Conservation (phyloP, 768 basidiomycete species). For the Xerocomus brunneocitrinus region DNA sequence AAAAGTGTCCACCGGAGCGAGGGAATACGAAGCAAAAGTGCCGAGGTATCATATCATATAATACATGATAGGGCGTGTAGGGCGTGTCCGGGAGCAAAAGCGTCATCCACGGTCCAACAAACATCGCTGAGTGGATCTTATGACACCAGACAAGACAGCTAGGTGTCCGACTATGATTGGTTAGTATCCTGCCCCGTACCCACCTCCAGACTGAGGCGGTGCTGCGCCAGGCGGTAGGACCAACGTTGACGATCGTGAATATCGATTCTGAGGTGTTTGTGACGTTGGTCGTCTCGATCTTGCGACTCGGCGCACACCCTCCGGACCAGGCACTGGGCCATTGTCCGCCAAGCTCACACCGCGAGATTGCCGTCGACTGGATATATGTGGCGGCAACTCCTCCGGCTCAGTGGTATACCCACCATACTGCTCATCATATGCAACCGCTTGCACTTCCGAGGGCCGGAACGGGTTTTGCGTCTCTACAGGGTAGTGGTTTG, state of each 20-base stretch:
- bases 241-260: conserved; percentile 58
- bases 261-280: conserved; percentile 62
- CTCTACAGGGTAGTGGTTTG: conserved; percentile 42
- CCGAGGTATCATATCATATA: conserved; percentile 8
- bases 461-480: conserved; percentile 56
- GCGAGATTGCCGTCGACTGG: conserved; percentile 33
- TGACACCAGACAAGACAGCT: neutral
- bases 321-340: conserved; percentile 76
- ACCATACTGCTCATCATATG: conserved; percentile 36
- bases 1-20: conserved; percentile 9
- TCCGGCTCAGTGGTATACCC: conserved; percentile 35
- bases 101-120: conserved; percentile 9
- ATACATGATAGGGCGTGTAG: neutral
- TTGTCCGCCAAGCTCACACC: conserved; percentile 78
- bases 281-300: conserved; percentile 61
- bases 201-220: conserved; percentile 43
- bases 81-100: neutral
- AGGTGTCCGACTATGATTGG: conserved; percentile 1
- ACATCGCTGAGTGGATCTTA: conserved; percentile 2
- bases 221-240: conserved; percentile 75
- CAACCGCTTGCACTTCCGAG: conserved; percentile 38
- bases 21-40: conserved; percentile 1
- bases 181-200: conserved; percentile 15
- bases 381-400: conserved; percentile 24
- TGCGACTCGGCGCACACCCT: conserved; percentile 77